Evolutionary conservation across 2,329 filamentous ascomycete species (phyloP), one percentile per base, ranked within the genome.

Genomic region (Fusarium illudens): DNA sequence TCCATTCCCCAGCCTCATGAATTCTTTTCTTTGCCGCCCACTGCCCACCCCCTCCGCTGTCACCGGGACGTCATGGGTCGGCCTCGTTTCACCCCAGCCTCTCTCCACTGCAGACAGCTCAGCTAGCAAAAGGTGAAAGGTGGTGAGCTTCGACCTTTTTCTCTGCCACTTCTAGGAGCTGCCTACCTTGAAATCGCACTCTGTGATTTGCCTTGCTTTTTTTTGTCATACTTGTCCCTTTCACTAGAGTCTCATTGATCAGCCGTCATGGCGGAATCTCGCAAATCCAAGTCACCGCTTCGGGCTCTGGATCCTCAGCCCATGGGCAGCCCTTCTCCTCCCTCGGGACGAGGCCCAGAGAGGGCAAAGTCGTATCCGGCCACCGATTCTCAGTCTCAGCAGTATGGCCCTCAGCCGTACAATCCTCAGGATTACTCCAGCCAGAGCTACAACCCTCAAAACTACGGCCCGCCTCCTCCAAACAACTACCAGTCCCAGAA

Each of bases 301-400:
- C 56, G 66, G 44, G 59, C 71, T 50, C 44, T 76, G 37, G 73
- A 75, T 60, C 75, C 75, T 62, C 75, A 68, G 39, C 75, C 75
- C 8, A 60, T 74, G 8, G 70, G 69, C 15, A 73, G 61, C 48
- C 71, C 66, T 6, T 74, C 73, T 27, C 72, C 75, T 19, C 51
- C 71, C 19, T 63, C 66, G 27, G 62, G 58, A 10, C 42, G 67
- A 36, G 67, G 54, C 13, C 67, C 64, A n/a, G 67, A 70, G 60
- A 65, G 67, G 46, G 27, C 67, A 49, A 70, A 70, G 54, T 65
- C 67, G 19, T 70, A 68, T 22, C 67, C 67, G 20, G 67, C 67
- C 3, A 64, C 71, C 27, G 63, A 70, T 27, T 54, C 67, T 58
- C 60, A 68, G 37, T 52, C 67, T 62, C 60, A 68, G 51, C 30